Base-by-base conservation (phyloP, 208 protist species). In the Sergeia podlipaevii region DNA sequence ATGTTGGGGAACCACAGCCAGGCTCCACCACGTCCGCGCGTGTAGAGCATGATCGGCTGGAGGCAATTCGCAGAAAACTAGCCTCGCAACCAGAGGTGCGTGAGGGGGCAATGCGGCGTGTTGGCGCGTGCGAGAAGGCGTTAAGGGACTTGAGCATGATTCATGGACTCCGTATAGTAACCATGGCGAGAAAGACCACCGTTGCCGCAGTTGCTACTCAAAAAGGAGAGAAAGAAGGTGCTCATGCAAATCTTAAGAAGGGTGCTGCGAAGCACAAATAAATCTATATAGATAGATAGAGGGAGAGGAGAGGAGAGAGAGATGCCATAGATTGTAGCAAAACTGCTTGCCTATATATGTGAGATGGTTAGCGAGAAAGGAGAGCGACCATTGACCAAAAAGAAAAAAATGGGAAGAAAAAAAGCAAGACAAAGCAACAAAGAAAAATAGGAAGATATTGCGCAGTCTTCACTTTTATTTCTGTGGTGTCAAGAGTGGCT, bases 1-100 rank as follows among this genome's bases (percentile, higher is more conserved):
- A 70, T 27, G 78, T 86, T n/a, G 80, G 80, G 10, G 37, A 43
- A 27, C 80, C 80, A 17, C 60, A 62, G 7, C 46, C 55, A 3
- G 53, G 67, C 2, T 65, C 69, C 13, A 89, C 85, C 2, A 92
- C 85, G n/a, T 85, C 80, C 3, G 80, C 85, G 0, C 68, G 64
- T 13, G 26, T 89, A 5, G 80, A 89, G 36, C 23, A 73, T 20
- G 60, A 65, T 17, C 77, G 80, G 2, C 60, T 91, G 27, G n/a
- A 42, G 5, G 50, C 43, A 13, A 42, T 55, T 7, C n/a, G 57
- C n/a, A 32, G 18, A 39, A 42, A 59, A 30, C 24, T 70, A 4
- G 28, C 51, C 30, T 23, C 3, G 4, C 55, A 68, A 50, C 49
- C 59, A 21, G n/a, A 18, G 5, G 49, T 38, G 17, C 36, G 11